Evolutionary conservation across 768 basidiomycete species (phyloP).

Genomic region (Coprinellus aureogranulatus): DNA sequence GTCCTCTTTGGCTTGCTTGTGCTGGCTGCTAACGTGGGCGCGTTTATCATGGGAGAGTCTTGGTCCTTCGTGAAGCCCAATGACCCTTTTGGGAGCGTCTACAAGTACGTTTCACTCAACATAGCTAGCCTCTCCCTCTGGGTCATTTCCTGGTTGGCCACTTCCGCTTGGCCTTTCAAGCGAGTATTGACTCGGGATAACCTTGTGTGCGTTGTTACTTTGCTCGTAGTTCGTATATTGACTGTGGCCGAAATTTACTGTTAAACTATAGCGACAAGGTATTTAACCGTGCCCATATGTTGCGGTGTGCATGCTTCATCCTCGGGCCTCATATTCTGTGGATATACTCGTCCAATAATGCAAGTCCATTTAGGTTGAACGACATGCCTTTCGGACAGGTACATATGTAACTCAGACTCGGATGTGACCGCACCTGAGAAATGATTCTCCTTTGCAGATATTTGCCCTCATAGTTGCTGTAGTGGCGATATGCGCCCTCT

Average conservation of each 20-base stretch:
- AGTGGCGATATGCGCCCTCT: background rate
- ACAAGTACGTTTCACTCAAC: background rate
- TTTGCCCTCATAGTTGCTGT: background rate
- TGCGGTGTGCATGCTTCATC: background rate
- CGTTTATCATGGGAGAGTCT: background rate
- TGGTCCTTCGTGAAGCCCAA: background rate
- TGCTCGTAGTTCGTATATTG: background rate
- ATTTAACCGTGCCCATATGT: constrained; percentile 4
- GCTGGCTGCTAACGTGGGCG: background rate
- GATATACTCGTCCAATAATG: constrained; percentile 1
- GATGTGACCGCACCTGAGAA: too few species aligned
- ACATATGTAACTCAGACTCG: background rate
- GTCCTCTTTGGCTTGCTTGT: background rate
- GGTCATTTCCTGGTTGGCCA: background rate
- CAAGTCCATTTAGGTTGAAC: background rate
- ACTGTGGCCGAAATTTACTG: background rate
- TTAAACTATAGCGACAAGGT: background rate
- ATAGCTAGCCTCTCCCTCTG: background rate
- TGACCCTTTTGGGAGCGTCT: background rate
- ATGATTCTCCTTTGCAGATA: too few species aligned
- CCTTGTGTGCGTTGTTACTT: background rate
- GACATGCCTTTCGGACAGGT: constrained; percentile 9
- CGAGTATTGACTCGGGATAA: background rate
- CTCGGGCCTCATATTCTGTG: constrained; percentile 1
- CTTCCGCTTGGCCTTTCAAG: background rate